A percentile compares a stretch with the other conserved stretches of the same genome.
Conservation (phyloP, 176 grass and related monocot species). For the Echinochloa phyllopogon region DNA sequence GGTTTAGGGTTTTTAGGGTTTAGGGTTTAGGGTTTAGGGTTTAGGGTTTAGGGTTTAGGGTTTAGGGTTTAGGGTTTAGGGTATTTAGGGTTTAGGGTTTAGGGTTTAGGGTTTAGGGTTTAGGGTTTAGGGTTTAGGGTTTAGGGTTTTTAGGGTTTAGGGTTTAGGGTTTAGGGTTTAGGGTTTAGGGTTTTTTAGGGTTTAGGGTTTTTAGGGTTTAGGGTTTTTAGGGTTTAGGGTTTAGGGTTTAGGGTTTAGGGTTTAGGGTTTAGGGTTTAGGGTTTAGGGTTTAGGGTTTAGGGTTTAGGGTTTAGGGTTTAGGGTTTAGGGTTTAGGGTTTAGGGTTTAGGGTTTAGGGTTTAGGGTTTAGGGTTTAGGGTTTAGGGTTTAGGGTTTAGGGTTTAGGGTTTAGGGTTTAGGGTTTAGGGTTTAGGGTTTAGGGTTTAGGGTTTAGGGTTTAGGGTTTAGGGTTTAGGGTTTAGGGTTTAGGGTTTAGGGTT, state of each 20-base stretch:
- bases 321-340: neutral
- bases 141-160: no score
- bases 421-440: neutral
- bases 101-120: no score
- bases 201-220: neutral
- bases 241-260: no score
- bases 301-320: conserved; percentile 3
- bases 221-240: no score
- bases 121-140: no score
- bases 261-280: neutral
- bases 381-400: neutral
- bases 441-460: neutral
- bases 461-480: neutral
- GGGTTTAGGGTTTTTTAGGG: neutral
- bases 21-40: no score
- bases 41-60: no score
- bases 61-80: no score
- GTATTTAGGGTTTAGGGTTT: no score
- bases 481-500: conserved; percentile 1
- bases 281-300: neutral
- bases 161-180: no score
- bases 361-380: conserved; percentile 21
- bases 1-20: no score
- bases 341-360: neutral
- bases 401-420: no score